Conservation (phyloP, 108 stramenopile genomes). For the Skeletonema marinoi region DNA sequence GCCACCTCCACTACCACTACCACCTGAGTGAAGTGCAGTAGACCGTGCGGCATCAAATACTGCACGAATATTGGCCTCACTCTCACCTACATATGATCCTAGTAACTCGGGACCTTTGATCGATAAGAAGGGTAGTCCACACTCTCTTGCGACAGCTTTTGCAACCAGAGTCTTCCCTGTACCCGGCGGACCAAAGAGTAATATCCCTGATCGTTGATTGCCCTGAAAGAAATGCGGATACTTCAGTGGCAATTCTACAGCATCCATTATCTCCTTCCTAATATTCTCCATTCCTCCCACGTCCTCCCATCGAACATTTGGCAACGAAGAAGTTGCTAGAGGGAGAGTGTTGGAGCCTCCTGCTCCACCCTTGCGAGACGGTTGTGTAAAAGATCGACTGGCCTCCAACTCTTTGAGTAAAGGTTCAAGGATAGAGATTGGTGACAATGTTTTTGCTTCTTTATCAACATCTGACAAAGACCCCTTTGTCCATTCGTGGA, state of each 20-base stretch:
- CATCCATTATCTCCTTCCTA: conserved; percentile 96
- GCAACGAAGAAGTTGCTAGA: conserved; percentile 55
- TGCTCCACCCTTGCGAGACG: conserved; percentile 9
- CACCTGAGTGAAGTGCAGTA: conserved; percentile 44
- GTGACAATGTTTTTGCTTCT: conserved; percentile 14
- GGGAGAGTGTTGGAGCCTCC: conserved; percentile 37
- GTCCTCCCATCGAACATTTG: conserved; percentile 90
- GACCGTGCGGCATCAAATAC: conserved; percentile 78
- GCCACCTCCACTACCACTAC: background rate
- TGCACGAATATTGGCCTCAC: conserved; percentile 93
- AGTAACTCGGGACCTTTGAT: conserved; percentile 95
- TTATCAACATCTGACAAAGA: background rate
- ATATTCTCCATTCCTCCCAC: conserved; percentile 95
- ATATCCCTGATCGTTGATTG: conserved; percentile 85
- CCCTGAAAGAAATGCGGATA: conserved; percentile 92
- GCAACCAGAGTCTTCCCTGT: conserved; percentile 99
- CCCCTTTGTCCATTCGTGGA: conserved; percentile 18
- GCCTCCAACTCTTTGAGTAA: conserved; percentile 30
- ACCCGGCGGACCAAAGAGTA: conserved; percentile 82
- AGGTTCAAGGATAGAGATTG: conserved; percentile 25
- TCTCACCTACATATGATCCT: conserved; percentile 97
- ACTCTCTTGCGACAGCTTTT: conserved; percentile 98
- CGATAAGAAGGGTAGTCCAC: conserved; percentile 93
- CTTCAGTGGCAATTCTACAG: conserved; percentile 97
- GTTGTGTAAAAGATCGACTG: conserved; percentile 16